Percentiles rank a stretch among this genome's conserved stretches.
phyloP scores from a whole-genome alignment of 192 early-diverging fungal genomes.

The Lobosporangium transversale region DNA sequence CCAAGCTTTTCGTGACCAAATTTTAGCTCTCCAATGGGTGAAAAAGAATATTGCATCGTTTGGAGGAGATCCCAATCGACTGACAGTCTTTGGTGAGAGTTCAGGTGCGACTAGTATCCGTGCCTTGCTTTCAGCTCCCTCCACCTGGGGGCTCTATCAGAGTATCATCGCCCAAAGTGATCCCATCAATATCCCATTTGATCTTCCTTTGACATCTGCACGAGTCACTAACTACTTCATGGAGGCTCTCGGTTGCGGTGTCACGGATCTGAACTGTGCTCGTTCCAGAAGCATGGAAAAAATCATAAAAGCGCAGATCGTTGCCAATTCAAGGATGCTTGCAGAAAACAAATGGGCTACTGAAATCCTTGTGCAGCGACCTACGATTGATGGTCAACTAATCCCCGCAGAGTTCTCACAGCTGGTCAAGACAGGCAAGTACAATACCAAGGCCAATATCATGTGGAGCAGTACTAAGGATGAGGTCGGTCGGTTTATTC shows the following conservation, averaged over 20 bases:
- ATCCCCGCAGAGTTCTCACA: slow-evolving; percentile 42
- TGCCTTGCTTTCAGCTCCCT: slow-evolving; percentile 53
- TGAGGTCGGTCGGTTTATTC: slow-evolving; percentile 30
- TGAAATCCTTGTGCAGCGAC: no score
- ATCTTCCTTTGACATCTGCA: no score
- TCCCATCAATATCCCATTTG: slow-evolving; percentile 16
- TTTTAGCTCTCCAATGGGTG: slow-evolving; percentile 65
- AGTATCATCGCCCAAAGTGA: slow-evolving; percentile 24
- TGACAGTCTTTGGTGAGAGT: slow-evolving; percentile 65
- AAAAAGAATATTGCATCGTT: slow-evolving; percentile 64
- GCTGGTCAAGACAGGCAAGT: slow-evolving; percentile 39
- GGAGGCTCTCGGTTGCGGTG: no score
- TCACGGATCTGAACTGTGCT: no score
- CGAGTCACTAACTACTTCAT: no score
- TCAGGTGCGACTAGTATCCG: slow-evolving; percentile 57
- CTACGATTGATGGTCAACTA: slow-evolving; percentile 35
- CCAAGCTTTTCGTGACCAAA: slow-evolving; percentile 61
- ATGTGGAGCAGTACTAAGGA: slow-evolving; percentile 33
- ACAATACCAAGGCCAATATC: slow-evolving; percentile 51
- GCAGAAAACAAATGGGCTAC: no score
- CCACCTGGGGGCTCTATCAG: slow-evolving; percentile 51
- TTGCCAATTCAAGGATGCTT: no score
- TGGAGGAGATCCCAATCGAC: slow-evolving; percentile 63
- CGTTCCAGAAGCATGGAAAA: no score
- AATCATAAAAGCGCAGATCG: no score